These are phyloP conservation scores for Phytopythium litorale DNA, from an alignment of 352 stramenopile genomes.

Conservation along the genomic window DNA sequence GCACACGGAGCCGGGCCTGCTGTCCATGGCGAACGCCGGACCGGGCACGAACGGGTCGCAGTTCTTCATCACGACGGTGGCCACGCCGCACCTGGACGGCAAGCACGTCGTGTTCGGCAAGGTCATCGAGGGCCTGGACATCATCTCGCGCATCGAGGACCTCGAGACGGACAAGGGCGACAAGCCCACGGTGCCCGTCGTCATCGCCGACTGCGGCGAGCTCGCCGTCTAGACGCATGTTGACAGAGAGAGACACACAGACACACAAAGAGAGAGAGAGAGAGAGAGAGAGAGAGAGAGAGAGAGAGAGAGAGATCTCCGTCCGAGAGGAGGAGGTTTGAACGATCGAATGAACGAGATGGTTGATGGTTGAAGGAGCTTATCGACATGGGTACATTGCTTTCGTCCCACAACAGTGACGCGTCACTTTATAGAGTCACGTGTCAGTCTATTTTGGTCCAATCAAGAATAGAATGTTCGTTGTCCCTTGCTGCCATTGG, in stretches of 20 bases:
- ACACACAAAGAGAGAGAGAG: too few relatives aligned
- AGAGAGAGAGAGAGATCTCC: too few relatives aligned
- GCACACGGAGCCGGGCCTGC: conserved; percentile 92
- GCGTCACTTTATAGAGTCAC: background rate
- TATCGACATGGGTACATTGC: background rate
- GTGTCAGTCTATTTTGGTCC: background rate
- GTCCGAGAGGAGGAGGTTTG: too few relatives aligned
- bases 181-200: conserved; percentile 89
- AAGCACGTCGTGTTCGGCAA: conserved; percentile 98
- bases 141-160: conserved; percentile 92
- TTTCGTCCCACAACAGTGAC: background rate
- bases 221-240: conserved; percentile 21
- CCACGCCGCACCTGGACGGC: conserved; percentile 96
- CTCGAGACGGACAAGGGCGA: conserved; percentile 87
- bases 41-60: conserved; percentile 96
- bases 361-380: background rate
- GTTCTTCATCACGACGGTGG: conserved; percentile 95
- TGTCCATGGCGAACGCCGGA: conserved; percentile 97
- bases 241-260: too few relatives aligned
- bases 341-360: too few relatives aligned
- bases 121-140: conserved; percentile 88
- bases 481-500: conserved; percentile 17
- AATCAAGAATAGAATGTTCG: background rate
- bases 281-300: too few relatives aligned
- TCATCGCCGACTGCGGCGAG: conserved; percentile 96